Percentiles rank a stretch among this genome's conserved stretches.
Conservation (phyloP, 805 yeast genomes). For the Ogataea paraovalis region DNA sequence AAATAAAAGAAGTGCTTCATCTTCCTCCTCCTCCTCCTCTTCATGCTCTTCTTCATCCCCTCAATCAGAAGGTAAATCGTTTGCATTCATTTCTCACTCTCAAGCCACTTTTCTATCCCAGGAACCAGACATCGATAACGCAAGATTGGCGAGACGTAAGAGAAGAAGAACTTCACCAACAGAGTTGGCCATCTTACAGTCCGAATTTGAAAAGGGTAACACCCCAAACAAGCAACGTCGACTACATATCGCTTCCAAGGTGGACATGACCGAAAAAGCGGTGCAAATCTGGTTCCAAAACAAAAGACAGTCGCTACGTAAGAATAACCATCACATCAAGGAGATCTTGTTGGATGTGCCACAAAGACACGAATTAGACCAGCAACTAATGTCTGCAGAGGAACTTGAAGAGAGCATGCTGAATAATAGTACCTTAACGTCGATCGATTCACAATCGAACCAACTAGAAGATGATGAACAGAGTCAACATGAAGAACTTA, state of each 20-base stretch:
- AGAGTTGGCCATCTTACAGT: constrained; percentile 76
- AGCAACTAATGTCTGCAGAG: constrained; percentile 18
- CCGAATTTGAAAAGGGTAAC: constrained; percentile 69
- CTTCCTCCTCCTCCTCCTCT: not conserved
- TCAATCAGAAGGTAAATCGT: constrained; percentile 35
- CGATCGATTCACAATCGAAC: not conserved
- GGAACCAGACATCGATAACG: constrained; percentile 83
- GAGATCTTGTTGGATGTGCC: constrained; percentile 29
- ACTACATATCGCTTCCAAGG: constrained; percentile 70
- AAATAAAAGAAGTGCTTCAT: constrained; percentile 8
- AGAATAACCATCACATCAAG: constrained; percentile 30
- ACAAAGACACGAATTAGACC: constrained; percentile 23
- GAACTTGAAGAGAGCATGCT: constrained; percentile 6
- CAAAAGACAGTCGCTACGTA: constrained; percentile 77
- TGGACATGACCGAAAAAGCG: constrained; percentile 95
- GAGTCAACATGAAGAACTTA: too few relatives aligned
- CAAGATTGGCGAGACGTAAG: constrained; percentile 89
- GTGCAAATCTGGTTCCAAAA: constrained; percentile 99
- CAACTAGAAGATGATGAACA: not conserved
- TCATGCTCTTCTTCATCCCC: constrained; percentile 12
- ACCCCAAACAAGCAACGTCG: constrained; percentile 81
- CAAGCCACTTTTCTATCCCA: constrained; percentile 81
- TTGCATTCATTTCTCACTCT: constrained; percentile 92
- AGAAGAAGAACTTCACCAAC: constrained; percentile 92
- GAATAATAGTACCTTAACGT: not conserved